Conservation (phyloP, 495 filamentous ascomycete species). For the Xylaria telfairii region DNA sequence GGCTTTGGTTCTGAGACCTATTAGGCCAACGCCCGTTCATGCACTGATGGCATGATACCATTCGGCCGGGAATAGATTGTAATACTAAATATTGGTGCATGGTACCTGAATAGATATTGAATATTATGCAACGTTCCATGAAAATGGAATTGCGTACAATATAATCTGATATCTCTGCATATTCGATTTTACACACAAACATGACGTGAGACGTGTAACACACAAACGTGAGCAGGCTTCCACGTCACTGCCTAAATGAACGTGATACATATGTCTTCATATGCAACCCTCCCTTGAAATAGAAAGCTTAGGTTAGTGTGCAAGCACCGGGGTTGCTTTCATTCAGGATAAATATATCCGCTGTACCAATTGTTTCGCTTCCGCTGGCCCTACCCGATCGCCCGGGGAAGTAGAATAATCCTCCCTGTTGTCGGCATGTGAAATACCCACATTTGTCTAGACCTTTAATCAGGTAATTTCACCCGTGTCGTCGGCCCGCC, state of each 20-base stretch:
- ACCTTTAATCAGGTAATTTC: background rate
- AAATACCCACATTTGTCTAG: background rate
- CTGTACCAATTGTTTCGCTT: background rate
- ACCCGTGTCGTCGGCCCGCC: background rate
- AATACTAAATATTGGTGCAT: background rate
- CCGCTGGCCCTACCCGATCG: background rate
- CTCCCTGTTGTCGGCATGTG: background rate
- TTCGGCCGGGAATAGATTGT: background rate
- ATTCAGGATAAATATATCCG: slow-evolving; percentile 14
- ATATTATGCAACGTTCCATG: background rate
- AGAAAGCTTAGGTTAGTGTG: background rate
- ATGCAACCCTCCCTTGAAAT: background rate
- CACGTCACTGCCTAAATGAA: slow-evolving; percentile 3
- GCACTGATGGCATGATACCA: background rate
- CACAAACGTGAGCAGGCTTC: slow-evolving; percentile 1
- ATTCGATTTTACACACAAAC: background rate
- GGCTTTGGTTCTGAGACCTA: background rate
- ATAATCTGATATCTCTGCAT: background rate
- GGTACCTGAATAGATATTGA: background rate
- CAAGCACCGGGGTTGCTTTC: background rate
- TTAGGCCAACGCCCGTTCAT: background rate
- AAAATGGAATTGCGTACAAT: background rate
- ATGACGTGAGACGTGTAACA: background rate
- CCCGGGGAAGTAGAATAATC: background rate
- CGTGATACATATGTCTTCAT: background rate